Conservation (phyloP, 805 yeast species). For the Candida argentea region DNA sequence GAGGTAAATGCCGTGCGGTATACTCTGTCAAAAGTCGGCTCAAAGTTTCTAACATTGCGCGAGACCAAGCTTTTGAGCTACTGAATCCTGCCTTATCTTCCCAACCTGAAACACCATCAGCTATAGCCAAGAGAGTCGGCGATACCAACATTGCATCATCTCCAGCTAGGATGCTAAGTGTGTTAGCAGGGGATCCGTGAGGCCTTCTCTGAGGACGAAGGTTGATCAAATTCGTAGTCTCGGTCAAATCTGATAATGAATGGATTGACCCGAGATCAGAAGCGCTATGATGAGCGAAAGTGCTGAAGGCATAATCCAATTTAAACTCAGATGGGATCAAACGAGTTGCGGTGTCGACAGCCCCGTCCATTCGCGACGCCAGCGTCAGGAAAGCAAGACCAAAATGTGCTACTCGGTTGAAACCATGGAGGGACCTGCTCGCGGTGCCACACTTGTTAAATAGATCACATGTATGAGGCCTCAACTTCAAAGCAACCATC, state of each 20-base stretch:
- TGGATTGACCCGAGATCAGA: conserved; percentile 29
- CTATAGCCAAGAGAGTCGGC: conserved; percentile 42
- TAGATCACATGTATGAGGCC: too few species aligned
- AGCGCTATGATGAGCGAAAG: conserved; percentile 39
- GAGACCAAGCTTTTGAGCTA: conserved; percentile 42
- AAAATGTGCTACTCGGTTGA: too few species aligned
- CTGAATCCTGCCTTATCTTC: conserved; percentile 31
- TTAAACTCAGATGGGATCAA: too few species aligned
- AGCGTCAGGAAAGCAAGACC: too few species aligned
- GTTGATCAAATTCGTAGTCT: conserved; percentile 34
- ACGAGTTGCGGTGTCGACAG: too few species aligned
- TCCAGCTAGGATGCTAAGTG: conserved; percentile 42
- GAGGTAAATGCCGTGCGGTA: conserved; percentile 28
- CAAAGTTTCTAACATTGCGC: conserved; percentile 42
- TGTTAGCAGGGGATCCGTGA: conserved; percentile 42
- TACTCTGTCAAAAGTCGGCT: conserved; percentile 36
- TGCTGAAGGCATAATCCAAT: conserved; percentile 34
- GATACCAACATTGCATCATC: conserved; percentile 50
- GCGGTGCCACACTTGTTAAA: too few species aligned
- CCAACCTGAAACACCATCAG: conserved; percentile 53
- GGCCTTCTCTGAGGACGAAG: conserved; percentile 41
- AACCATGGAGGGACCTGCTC: too few species aligned
- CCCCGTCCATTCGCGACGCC: too few species aligned
- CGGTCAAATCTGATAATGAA: conserved; percentile 42
- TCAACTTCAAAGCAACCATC: too few species aligned